Percentiles rank a stretch among this genome's conserved stretches.
Evolutionary conservation across 192 early-diverging fungal genomes (phyloP).

Genomic region (Gamsiella multidivaricata): DNA sequence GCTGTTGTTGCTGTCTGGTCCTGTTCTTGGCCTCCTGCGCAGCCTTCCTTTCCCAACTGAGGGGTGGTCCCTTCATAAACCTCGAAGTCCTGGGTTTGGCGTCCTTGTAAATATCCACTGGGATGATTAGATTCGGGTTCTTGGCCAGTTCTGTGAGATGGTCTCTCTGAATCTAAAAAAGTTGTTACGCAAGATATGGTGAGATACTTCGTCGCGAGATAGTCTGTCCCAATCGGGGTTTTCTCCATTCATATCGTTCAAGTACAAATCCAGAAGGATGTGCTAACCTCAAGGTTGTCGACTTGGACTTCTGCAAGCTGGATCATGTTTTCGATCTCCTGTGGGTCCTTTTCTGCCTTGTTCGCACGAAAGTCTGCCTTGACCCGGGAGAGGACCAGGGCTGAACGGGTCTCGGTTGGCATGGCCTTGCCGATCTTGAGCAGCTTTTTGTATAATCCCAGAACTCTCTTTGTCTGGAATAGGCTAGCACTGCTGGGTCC

Average conservation of each 20-base stretch:
- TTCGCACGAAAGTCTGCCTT: conserved; percentile 44
- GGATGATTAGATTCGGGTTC: conserved; percentile 51
- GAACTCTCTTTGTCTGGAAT: conserved; percentile 24
- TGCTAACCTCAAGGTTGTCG: conserved; percentile 44
- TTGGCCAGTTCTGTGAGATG: conserved; percentile 45
- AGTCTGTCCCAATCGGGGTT: too few species aligned
- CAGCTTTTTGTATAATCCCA: conserved; percentile 25
- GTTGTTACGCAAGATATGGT: not conserved
- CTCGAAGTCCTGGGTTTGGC: conserved; percentile 41
- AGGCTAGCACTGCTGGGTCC: not conserved
- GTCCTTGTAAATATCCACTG: conserved; percentile 52
- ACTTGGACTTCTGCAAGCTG: conserved; percentile 49
- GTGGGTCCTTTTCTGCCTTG: conserved; percentile 27
- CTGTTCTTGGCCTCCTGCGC: conserved; percentile 42
- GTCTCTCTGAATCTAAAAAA: conserved; percentile 41
- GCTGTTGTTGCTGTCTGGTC: conserved; percentile 12
- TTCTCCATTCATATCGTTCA: too few species aligned
- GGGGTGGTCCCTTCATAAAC: conserved; percentile 48
- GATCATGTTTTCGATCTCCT: conserved; percentile 44
- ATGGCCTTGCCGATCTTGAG: conserved; percentile 48
- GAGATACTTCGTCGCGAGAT: too few species aligned
- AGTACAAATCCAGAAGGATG: not conserved
- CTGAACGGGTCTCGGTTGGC: conserved; percentile 46
- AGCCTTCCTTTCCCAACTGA: conserved; percentile 50
- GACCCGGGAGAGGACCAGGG: conserved; percentile 42